These are phyloP conservation scores for Candida glucosophila DNA, from an alignment of 1,139 yeast genomes.

Conservation along the genomic window DNA sequence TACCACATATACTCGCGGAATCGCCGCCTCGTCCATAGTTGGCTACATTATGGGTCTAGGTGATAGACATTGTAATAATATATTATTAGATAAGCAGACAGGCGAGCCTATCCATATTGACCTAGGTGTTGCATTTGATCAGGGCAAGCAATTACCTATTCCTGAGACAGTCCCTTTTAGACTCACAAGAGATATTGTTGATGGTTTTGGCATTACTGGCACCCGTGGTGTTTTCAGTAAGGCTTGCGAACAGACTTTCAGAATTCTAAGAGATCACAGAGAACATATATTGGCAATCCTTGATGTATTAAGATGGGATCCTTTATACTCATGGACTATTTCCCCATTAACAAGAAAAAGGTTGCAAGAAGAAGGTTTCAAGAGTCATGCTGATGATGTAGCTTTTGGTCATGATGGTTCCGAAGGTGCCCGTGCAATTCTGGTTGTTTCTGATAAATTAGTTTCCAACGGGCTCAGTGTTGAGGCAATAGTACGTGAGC, in stretches of 20 bases:
- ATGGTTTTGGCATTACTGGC: conserved; percentile 85
- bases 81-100: conserved; percentile 62
- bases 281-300: conserved; percentile 73
- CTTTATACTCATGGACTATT: conserved; percentile 82
- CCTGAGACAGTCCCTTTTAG: conserved; percentile 96
- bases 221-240: conserved; percentile 66
- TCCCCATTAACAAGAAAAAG: conserved; percentile 59
- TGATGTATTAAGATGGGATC: conserved; percentile 87
- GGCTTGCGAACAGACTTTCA: conserved; percentile 67
- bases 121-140: conserved; percentile 92
- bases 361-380: conserved; percentile 37
- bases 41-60: conserved; percentile 90
- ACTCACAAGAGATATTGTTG: conserved; percentile 81
- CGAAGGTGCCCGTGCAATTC: conserved; percentile 74
- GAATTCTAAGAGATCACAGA: conserved; percentile 56
- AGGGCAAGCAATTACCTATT: conserved; percentile 71
- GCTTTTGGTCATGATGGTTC: conserved; percentile 48
- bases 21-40: conserved; percentile 78
- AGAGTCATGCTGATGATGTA: conserved; percentile 10
- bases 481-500: conserved; percentile 77
- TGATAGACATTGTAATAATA: conserved; percentile 89
- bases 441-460: conserved; percentile 64
- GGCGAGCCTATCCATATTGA: conserved; percentile 97
- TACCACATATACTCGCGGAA: conserved; percentile 62
- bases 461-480: conserved; percentile 59